Base-by-base conservation (phyloP, 2,329 filamentous ascomycete species). In the Sporothrix luriei region DNA sequence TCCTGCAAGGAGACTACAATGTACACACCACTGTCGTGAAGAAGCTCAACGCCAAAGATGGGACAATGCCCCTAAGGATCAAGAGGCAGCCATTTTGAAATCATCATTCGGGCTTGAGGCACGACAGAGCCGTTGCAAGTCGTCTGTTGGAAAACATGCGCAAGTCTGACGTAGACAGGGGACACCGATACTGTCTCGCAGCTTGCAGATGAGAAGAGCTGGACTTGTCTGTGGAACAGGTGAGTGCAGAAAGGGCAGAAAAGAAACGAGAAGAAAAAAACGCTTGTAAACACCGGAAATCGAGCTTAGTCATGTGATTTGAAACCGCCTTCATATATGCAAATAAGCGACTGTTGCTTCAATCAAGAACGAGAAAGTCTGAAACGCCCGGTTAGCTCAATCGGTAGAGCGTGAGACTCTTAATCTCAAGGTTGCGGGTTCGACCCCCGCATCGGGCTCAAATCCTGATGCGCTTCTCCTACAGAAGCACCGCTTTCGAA, bases 361-460 rank as follows among this genome's bases (percentile, higher is more conserved):
- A 38, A 68, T 29, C 59, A 48, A 49, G 43, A 65, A 65, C 61
- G 19, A 65, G 43, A 49, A 70, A 62, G 65, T 68, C 69, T 55
- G 21, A 67, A 70, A 69, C 72, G 83, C 83, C 83, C 80, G 83
- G 84, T 82, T 88, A 88, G 85, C 85, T 88, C 85, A 88, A 87
- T 88, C 85, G 85, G 85, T 89, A 89, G 87, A 90, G 87, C 87
- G 87, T 89, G 84, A 88, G 87, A 89, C 87, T 89, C 87, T 86
- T 85, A 85, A 84, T 75, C 74, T 74, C 73, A 75, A 75, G 74
- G 75, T 75, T 76, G 74, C 74, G 75, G 75, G 75, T 75, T 75
- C 74, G 82, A 83, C 80, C 81, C 82, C 82, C 81, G 80, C 81
- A 79, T 81, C 76, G 78, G 79, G 80, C 80, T 81, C 78, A 80